Conservation (phyloP, 192 early-diverging fungal genomes). For the Obelidium mucronatum region DNA sequence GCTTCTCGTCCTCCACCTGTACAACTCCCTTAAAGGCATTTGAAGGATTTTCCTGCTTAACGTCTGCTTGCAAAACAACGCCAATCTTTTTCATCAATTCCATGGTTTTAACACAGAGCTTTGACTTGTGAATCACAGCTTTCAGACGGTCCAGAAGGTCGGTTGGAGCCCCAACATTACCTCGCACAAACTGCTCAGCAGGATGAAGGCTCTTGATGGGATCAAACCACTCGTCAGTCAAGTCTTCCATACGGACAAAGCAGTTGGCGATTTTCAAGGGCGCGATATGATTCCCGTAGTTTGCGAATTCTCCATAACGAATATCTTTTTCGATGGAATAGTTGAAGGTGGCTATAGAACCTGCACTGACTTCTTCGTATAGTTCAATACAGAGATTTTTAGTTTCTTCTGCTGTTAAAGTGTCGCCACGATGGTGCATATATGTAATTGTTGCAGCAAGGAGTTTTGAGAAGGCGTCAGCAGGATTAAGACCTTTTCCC, state of each 20-base stretch:
- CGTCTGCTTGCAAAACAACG: neutral
- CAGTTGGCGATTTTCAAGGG: neutral
- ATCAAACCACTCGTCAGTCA: neutral
- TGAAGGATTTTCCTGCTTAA: neutral
- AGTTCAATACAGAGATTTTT: neutral
- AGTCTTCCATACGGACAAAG: constrained; percentile 11
- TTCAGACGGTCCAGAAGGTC: neutral
- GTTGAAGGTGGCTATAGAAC: neutral
- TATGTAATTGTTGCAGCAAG: constrained; percentile 18
- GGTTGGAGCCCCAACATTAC: neutral
- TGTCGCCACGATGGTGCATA: neutral
- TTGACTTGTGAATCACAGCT: neutral
- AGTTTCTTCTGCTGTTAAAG: neutral
- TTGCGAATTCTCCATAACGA: neutral
- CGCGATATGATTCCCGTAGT: neutral
- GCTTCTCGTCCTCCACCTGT: neutral
- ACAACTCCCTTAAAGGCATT: neutral
- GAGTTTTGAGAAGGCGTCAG: constrained; percentile 35
- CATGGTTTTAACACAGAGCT: neutral
- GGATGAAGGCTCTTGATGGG: neutral
- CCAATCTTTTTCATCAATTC: neutral
- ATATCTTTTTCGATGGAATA: neutral
- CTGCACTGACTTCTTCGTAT: constrained; percentile 6
- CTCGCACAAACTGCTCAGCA: neutral
- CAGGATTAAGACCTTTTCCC: constrained; percentile 34